Conservation (phyloP, 805 yeast genomes). For the Starmerella kuoi region DNA sequence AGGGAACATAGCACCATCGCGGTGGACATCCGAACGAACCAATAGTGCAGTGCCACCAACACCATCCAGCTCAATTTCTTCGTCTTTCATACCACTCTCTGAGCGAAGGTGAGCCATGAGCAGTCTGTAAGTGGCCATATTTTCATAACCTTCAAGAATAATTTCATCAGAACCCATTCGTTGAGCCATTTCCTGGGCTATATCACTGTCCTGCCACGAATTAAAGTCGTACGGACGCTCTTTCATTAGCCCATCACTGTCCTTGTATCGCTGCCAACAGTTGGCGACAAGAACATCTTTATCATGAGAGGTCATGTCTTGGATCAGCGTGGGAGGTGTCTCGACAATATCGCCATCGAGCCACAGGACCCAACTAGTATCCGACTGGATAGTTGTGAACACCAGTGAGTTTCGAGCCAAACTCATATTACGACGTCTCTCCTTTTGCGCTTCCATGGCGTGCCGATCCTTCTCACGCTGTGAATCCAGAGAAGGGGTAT, state of each 20-base stretch:
- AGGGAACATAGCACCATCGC: slow-evolving; percentile 99
- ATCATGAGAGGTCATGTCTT: slow-evolving; percentile 75
- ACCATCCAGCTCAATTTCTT: slow-evolving; percentile 83
- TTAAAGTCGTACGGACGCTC: slow-evolving; percentile 90
- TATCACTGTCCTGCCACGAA: slow-evolving; percentile 70
- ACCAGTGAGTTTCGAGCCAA: slow-evolving; percentile 83
- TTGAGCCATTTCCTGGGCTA: slow-evolving; percentile 63
- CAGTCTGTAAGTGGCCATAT: slow-evolving; percentile 86
- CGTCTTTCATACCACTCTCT: slow-evolving; percentile 46
- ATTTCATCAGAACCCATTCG: slow-evolving; percentile 76
- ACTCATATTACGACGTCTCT: slow-evolving; percentile 84
- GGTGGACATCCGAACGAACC: slow-evolving; percentile 94
- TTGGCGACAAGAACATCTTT: slow-evolving; percentile 85
- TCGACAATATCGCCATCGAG: slow-evolving; percentile 90
- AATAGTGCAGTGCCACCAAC: slow-evolving; percentile 96
- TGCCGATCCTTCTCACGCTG: slow-evolving; percentile 85
- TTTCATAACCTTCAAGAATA: slow-evolving; percentile 86
- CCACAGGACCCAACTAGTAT: slow-evolving; percentile 94
- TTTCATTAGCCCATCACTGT: slow-evolving; percentile 43
- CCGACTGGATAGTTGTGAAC: slow-evolving; percentile 77
- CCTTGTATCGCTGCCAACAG: slow-evolving; percentile 72
- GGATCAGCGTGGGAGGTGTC: slow-evolving; percentile 68
- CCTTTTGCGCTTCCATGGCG: slow-evolving; percentile 73
- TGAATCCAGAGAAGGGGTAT: slow-evolving; percentile 54
- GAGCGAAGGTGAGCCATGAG: slow-evolving; percentile 85